phyloP scores from a whole-genome alignment of 441 rosid genomes.

The Populus hybrid region DNA sequence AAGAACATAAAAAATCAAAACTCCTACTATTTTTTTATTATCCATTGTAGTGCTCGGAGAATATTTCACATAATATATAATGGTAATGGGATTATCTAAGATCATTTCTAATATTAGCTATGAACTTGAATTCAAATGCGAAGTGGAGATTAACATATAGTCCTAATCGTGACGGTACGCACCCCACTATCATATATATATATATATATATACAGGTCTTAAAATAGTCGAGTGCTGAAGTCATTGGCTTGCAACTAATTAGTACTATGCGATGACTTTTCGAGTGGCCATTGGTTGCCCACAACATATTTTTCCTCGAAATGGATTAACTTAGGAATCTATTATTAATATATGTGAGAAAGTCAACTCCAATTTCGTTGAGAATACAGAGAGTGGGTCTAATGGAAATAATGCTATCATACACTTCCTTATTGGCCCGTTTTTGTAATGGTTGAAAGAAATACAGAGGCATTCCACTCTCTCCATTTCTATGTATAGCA shows the following conservation, averaged over 20 bases:
- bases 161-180: neutral
- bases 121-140: neutral
- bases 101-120: too few relatives aligned
- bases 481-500: neutral
- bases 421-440: neutral
- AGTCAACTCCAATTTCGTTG: constrained; percentile 11
- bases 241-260: neutral
- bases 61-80: too few relatives aligned
- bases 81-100: neutral
- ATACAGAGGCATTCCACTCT: neutral
- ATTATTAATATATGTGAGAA: neutral
- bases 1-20: too few relatives aligned
- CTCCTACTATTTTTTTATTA: neutral
- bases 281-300: constrained; percentile 11
- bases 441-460: neutral
- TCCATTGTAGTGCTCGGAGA: neutral
- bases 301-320: constrained; percentile 17
- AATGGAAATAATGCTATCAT: neutral
- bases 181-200: neutral
- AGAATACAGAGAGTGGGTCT: neutral
- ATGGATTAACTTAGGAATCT: neutral
- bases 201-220: neutral
- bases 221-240: neutral
- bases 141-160: neutral
- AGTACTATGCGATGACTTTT: neutral